Base-by-base conservation (phyloP, 2,329 filamentous ascomycete species). In the Kalmusia sp. region DNA sequence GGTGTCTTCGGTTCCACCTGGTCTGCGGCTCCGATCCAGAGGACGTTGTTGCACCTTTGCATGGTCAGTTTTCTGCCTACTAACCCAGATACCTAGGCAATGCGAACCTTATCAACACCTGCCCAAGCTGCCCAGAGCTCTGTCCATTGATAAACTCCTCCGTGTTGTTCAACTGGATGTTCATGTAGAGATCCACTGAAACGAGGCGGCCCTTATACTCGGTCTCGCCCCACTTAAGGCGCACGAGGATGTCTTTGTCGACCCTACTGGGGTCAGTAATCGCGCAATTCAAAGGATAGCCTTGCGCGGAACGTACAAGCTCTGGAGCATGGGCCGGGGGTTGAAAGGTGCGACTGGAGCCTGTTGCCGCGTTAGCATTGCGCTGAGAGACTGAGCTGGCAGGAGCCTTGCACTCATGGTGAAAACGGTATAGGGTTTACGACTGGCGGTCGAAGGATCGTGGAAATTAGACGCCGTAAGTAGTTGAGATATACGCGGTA, bases 101-200 rank as follows among this genome's bases (percentile, higher is more conserved):
- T 27, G 46, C 39, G 21, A 21, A 96, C 89, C 93, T 83, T 70
- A 99, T 98, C 68, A 99, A 77, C 39, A 99, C 93, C 77, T 96
- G 90, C 6, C 95, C 95, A 62, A 99, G 79, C 43, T 86, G 86
- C 52, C 92, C 93, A 30, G 89, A 92, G 74, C 87, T 88, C 83
- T 96, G 90, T 64, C 91, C 89, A 72, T 92, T 87, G 70, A 96
- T 90, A 78, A 89, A 97, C 77, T 99, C 95, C 78, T 96, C 91
- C 46, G 93, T 93, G 68, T 89, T 88, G 62, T 88, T 87, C 59
- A 99, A 85, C 79, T 98, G 92, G 61, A 99, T 87, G 81, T 99
- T 99, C 93, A 99, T 98, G 82, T 99, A 99, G 72, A 90, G 92
- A 80, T 99, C 95, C 71, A 96, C 91, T 68, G 90, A 93, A 71